Base-by-base conservation (phyloP, 768 basidiomycete genomes). In the Mycena sanguinolenta region DNA sequence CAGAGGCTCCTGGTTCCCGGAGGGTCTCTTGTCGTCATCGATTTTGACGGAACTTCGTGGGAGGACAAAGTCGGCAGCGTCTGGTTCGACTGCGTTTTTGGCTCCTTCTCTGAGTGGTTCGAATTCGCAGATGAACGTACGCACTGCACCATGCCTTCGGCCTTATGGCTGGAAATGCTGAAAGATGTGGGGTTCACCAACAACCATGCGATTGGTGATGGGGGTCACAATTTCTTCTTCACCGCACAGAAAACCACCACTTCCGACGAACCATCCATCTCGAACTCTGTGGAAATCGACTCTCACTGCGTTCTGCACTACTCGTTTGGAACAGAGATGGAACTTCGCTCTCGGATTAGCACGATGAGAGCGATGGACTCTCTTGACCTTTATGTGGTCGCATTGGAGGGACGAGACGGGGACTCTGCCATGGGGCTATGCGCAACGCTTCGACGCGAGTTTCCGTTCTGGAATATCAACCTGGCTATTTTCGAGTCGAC, bases 101-200 rank as follows among this genome's bases (percentile, higher is more conserved):
- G 67, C 19, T 62, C 59, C n/a, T 68, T 68, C 59, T n/a, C 52
- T 2, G 67, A 68, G 16, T 68, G 67, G 67, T 68, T 68, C 44
- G 67, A 52, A 1, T 68, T 32, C 9, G 6, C 44, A 6, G 67
- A 68, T 19, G 59, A 44, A 3, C 67, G 67, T 12, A 27, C 7
- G 2, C 67, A 68, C 44, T 68, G 67, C 54, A 57, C 60, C 2
- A 55, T 68, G 67, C 12, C 67, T 2, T 53, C 67, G 10, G 7
- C 13, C 16, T 2, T 4, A 32, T 68, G 67, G 67, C 49, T 21
- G 65, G 30, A 39, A 2, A 13, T 49, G 21, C 65, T 66, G 0
- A 28, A 59, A 23, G 49, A 17, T n/a, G 23, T 50, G 21, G 49
- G 49, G 4, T 50, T 50, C n/a, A 23, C 27, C 12, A 50, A 50